Conservation (phyloP, 2,329 filamentous ascomycete species). For the Talaromyces islandicus region DNA sequence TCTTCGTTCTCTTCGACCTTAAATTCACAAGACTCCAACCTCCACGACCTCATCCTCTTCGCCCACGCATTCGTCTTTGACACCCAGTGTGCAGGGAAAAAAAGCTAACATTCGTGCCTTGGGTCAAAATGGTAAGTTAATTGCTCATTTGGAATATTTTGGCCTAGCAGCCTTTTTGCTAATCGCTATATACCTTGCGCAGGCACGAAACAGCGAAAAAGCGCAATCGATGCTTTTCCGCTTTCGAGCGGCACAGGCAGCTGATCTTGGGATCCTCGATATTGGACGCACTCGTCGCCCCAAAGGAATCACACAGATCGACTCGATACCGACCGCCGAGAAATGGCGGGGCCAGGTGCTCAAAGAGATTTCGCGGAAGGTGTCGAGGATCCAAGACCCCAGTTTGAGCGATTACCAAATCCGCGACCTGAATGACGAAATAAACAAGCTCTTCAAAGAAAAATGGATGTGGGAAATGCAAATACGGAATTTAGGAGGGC, state of each 20-base stretch:
- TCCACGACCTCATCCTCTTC: not conserved
- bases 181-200: not conserved
- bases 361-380: conserved; percentile 94
- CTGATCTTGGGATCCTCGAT: conserved; percentile 93
- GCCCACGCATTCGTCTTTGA: not conserved
- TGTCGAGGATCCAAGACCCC: conserved; percentile 88
- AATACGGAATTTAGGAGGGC: conserved; percentile 90
- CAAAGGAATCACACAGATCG: conserved; percentile 81
- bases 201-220: conserved; percentile 95
- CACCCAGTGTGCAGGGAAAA: not conserved
- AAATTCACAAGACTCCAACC: not conserved
- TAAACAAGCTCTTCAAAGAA: conserved; percentile 98
- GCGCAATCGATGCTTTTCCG: conserved; percentile 99
- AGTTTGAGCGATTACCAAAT: conserved; percentile 95
- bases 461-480: conserved; percentile 99
- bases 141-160: not conserved
- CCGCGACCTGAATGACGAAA: conserved; percentile 96
- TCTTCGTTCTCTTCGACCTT: not conserved
- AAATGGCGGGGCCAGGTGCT: conserved; percentile 98
- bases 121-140: conserved; percentile 1
- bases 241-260: conserved; percentile 95
- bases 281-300: conserved; percentile 82
- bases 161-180: not conserved
- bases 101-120: not conserved
- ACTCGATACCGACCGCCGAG: conserved; percentile 79